These are phyloP conservation scores for Rhodomyrtus tomentosa DNA, from an alignment of 345 rosid species.

Conservation along the genomic window DNA sequence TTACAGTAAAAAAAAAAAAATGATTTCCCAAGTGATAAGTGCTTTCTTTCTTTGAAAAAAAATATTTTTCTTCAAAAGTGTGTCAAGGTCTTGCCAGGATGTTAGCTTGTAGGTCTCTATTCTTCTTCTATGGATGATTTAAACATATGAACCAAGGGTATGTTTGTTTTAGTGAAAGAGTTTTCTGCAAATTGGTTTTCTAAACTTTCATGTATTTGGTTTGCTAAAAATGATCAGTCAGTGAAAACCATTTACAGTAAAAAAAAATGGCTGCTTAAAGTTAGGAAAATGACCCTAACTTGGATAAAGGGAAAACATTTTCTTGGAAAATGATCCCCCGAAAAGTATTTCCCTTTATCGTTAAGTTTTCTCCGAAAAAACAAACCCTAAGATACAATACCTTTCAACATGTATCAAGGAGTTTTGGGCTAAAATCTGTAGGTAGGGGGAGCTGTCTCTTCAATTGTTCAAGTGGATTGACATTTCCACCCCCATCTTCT, in stretches of 20 bases:
- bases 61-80: not conserved
- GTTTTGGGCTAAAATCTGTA: not conserved
- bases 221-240: no score
- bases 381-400: not conserved
- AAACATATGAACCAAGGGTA: not conserved
- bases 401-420: not conserved
- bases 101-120: not conserved
- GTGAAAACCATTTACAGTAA: no score
- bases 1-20: not conserved
- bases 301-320: no score
- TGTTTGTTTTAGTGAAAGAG: no score
- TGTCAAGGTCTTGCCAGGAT: not conserved
- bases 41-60: not conserved
- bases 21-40: not conserved
- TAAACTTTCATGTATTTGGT: no score
- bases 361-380: not conserved
- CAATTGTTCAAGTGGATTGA: not conserved
- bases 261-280: no score
- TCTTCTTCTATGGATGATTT: not conserved
- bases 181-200: no score
- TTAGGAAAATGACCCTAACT: no score
- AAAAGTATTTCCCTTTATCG: no score
- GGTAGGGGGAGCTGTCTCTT: not conserved
- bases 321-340: no score
- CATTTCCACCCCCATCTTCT: not conserved